Conservation (phyloP, 2,329 filamentous ascomycete genomes). For the Colletotrichum zoysiae region DNA sequence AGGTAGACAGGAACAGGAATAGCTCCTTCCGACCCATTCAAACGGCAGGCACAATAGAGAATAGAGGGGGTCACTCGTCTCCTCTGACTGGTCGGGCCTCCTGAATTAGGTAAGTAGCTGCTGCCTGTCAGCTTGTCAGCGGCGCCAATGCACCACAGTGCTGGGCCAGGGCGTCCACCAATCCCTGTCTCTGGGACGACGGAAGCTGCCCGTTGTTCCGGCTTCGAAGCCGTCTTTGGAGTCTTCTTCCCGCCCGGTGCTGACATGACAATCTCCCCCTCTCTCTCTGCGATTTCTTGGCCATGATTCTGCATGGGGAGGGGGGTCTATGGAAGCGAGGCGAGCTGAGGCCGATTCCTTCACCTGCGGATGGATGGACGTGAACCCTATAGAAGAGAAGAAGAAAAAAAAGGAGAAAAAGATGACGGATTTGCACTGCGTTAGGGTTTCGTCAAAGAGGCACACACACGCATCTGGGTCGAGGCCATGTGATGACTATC, state of each 20-base stretch:
- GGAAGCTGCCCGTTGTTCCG: slow-evolving; percentile 15
- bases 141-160: slow-evolving; percentile 23
- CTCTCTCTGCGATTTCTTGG: background rate
- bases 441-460: background rate
- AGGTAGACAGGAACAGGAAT: slow-evolving; percentile 29
- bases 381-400: too few relatives aligned
- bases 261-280: background rate
- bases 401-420: background rate
- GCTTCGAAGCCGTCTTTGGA: background rate
- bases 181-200: slow-evolving; percentile 5
- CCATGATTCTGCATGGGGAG: background rate
- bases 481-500: background rate
- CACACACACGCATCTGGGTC: background rate
- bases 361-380: background rate
- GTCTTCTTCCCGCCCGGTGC: slow-evolving; percentile 16
- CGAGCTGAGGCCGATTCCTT: background rate
- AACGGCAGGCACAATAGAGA: slow-evolving; percentile 24
- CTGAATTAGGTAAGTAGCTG: slow-evolving; percentile 5
- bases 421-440: background rate
- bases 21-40: background rate
- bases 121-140: slow-evolving; percentile 32
- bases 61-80: slow-evolving; percentile 9
- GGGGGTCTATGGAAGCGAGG: background rate
- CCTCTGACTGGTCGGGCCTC: slow-evolving; percentile 14
- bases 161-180: background rate